A percentile compares a stretch with the other conserved stretches of the same genome.
These are phyloP conservation scores for Firmiana major DNA, from an alignment of 345 rosid genomes.

Conservation along the genomic window DNA sequence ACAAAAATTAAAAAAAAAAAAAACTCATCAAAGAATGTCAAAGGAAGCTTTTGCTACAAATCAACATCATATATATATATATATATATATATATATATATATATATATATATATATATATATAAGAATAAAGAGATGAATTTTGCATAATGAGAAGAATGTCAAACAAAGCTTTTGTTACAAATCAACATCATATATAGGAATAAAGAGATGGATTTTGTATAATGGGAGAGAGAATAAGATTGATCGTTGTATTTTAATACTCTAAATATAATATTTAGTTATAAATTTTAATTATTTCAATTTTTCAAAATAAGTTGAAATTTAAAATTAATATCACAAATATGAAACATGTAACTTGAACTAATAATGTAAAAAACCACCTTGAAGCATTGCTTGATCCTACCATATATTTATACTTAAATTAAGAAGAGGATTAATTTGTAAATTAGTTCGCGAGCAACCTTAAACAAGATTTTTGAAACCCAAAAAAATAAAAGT, in stretches of 20 bases:
- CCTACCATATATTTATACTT: background rate
- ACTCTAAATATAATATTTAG: background rate
- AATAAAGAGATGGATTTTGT: background rate
- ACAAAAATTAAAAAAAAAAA: too few species aligned
- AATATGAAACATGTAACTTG: background rate
- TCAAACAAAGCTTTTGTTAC: background rate
- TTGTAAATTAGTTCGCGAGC: too few species aligned
- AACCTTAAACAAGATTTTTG: too few species aligned
- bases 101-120: too few species aligned
- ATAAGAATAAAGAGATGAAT: too few species aligned
- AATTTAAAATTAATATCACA: background rate
- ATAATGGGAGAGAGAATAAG: background rate
- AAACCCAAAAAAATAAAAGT: too few species aligned
- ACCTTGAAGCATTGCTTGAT: background rate
- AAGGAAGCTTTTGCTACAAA: too few species aligned
- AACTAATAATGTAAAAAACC: background rate
- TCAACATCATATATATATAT: too few species aligned
- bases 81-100: too few species aligned
- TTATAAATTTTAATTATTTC: background rate
- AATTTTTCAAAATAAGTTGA: background rate
- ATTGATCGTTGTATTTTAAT: background rate
- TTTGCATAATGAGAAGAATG: background rate
- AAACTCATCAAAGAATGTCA: too few species aligned
- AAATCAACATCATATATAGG: background rate
- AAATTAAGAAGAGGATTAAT: background rate